phyloP scores from a whole-genome alignment of 352 stramenopile genomes.

The Globisporangium cylindrosporum region DNA sequence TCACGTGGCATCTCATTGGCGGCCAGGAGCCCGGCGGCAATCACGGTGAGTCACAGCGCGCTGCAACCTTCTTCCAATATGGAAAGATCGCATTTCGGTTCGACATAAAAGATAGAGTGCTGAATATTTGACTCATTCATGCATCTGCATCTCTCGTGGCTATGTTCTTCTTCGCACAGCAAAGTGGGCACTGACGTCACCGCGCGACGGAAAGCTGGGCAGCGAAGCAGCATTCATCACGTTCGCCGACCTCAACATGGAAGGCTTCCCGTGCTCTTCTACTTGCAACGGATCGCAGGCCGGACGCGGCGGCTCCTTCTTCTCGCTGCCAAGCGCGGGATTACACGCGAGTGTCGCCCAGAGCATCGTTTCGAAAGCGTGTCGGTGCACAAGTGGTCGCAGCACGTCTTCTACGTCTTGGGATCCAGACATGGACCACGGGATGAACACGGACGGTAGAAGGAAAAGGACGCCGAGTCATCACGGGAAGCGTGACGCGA shows the following conservation, averaged over 20 bases:
- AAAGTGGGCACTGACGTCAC: constrained; percentile 70
- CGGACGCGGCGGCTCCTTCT: constrained; percentile 71
- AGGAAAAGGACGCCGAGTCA: background rate
- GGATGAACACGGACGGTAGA: background rate
- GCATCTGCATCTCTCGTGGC: background rate
- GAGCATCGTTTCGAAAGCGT: constrained; percentile 44
- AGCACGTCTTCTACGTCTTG: background rate
- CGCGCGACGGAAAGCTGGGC: constrained; percentile 24
- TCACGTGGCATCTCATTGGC: constrained; percentile 68
- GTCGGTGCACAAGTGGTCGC: constrained; percentile 22
- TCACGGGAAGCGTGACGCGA: background rate
- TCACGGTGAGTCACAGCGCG: constrained; percentile 36
- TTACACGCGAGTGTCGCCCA: constrained; percentile 54
- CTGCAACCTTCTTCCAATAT: background rate
- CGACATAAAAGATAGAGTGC: background rate
- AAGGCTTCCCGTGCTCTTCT: constrained; percentile 76
- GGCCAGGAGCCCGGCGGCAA: constrained; percentile 50
- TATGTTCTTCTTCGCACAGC: constrained; percentile 21
- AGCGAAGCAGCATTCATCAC: constrained; percentile 32
- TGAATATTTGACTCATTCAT: background rate
- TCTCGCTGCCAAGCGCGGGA: constrained; percentile 35
- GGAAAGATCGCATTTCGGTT: constrained; percentile 3
- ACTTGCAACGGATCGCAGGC: constrained; percentile 69
- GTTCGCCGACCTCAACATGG: constrained; percentile 82
- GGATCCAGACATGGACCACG: too few species aligned